phyloP scores from a whole-genome alignment of 345 rosid species.

The Camelina neglecta region DNA sequence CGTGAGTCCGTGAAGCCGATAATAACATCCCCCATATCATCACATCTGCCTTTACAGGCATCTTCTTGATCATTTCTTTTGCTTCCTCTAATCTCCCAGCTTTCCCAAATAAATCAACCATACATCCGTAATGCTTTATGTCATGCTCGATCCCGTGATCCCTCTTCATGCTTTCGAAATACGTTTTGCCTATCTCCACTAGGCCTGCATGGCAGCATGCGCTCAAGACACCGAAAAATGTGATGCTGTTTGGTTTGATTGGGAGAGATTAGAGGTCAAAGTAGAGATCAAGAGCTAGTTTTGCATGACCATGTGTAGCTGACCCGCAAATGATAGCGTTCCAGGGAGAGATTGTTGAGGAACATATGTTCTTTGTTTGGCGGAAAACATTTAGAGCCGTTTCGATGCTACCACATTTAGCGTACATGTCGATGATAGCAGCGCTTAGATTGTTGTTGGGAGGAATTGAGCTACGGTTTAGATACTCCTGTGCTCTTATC shows the following conservation, averaged over 20 bases:
- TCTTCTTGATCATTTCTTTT: slow-evolving; percentile 58
- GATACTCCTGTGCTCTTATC: slow-evolving; percentile 60
- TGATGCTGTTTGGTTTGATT: slow-evolving; percentile 61
- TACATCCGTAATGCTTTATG: slow-evolving; percentile 58
- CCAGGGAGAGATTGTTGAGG: slow-evolving; percentile 68
- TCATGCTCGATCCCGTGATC: slow-evolving; percentile 59
- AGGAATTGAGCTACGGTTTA: slow-evolving; percentile 50
- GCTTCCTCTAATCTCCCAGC: slow-evolving; percentile 75
- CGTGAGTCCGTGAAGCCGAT: slow-evolving; percentile 66
- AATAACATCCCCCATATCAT: slow-evolving; percentile 77
- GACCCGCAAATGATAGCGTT: slow-evolving; percentile 81
- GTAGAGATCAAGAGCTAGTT: slow-evolving; percentile 62
- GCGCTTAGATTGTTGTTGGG: slow-evolving; percentile 73
- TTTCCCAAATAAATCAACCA: slow-evolving; percentile 77
- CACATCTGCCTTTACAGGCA: slow-evolving; percentile 82
- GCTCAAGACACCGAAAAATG: slow-evolving; percentile 77
- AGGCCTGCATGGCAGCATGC: slow-evolving; percentile 84
- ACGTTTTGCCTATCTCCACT: slow-evolving; percentile 59
- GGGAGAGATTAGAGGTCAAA: slow-evolving; percentile 52
- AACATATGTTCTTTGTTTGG: slow-evolving; percentile 47
- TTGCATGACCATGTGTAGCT: slow-evolving; percentile 71
- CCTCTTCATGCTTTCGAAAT: slow-evolving; percentile 64
- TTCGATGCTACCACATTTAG: slow-evolving; percentile 80
- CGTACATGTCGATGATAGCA: slow-evolving; percentile 86
- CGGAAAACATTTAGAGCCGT: slow-evolving; percentile 64